Evolutionary conservation across 1,284 basidiomycete species (phyloP).

Genomic region (Fistulina hepatica): DNA sequence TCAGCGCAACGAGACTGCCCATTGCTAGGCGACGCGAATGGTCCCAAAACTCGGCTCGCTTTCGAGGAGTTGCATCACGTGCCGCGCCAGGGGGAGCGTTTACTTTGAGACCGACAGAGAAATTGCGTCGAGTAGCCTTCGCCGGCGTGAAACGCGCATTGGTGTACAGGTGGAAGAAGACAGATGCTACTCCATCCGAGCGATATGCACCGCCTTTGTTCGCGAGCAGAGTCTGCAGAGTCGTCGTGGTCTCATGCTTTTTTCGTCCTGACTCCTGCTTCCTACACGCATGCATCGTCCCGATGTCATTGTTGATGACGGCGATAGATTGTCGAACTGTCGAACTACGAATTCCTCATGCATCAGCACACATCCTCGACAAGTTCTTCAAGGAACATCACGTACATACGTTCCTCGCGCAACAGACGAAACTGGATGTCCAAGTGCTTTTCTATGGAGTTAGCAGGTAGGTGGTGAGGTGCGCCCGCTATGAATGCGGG

Average conservation of each 20-base stretch:
- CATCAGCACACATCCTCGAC: no score
- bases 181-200: conserved; percentile 28
- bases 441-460: conserved; percentile 49
- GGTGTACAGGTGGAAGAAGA: conserved; percentile 50
- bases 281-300: no score
- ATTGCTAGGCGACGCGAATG: conserved; percentile 39
- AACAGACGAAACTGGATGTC: conserved; percentile 64
- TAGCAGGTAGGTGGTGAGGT: conserved; percentile 44
- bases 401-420: conserved; percentile 45
- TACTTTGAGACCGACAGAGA: conserved; percentile 33
- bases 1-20: conserved; percentile 46
- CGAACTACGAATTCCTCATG: neutral
- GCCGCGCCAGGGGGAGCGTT: conserved; percentile 45
- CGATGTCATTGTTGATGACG: neutral
- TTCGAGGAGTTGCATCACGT: conserved; percentile 23
- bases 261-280: no score
- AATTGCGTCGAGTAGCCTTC: conserved; percentile 34
- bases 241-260: neutral
- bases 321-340: neutral
- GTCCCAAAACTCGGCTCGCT: conserved; percentile 42
- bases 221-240: neutral
- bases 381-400: neutral
- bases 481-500: conserved; percentile 47
- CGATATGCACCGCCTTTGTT: conserved; percentile 37
- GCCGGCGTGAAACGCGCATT: conserved; percentile 32